phyloP scores from a whole-genome alignment of 1,284 basidiomycete genomes.

The Grifola frondosa region DNA sequence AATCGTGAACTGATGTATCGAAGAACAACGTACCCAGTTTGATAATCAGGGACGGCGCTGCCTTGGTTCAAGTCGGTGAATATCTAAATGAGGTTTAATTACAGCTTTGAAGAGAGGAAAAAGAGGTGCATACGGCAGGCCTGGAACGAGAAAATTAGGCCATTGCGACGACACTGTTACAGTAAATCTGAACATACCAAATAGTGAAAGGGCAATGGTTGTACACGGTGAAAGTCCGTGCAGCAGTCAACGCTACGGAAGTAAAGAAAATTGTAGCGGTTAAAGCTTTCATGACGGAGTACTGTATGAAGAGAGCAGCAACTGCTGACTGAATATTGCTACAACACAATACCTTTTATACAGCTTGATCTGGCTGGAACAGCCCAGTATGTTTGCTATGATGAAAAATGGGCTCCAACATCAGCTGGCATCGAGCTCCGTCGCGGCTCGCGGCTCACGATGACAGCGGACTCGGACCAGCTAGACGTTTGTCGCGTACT shows the following conservation, averaged over 20 bases:
- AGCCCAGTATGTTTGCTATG: no score
- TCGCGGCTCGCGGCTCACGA: no score
- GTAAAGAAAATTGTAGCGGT: constrained; percentile 10
- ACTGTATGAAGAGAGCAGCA: no score
- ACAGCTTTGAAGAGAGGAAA: not conserved
- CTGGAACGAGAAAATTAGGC: no score
- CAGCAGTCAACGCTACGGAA: constrained; percentile 12
- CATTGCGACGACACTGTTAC: constrained; percentile 4
- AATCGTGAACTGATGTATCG: not conserved
- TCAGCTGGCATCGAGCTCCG: no score
- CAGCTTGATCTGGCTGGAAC: no score
- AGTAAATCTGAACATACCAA: constrained; percentile 3
- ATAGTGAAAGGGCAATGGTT: constrained; percentile 19
- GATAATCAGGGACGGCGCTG: constrained; percentile 24
- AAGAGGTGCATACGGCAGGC: constrained; percentile 26
- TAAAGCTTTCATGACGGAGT: constrained; percentile 14
- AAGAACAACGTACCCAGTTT: constrained; percentile 28
- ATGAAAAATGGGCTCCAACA: no score
- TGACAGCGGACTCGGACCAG: no score
- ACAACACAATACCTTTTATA: no score
- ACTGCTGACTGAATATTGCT: no score
- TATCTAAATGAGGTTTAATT: constrained; percentile 18
- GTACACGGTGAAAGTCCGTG: constrained; percentile 15
- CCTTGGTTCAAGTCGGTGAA: constrained; percentile 35
- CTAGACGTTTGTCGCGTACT: no score